Base-by-base conservation (phyloP, 768 basidiomycete species). In the Naganishia vaughanmartiniae region DNA sequence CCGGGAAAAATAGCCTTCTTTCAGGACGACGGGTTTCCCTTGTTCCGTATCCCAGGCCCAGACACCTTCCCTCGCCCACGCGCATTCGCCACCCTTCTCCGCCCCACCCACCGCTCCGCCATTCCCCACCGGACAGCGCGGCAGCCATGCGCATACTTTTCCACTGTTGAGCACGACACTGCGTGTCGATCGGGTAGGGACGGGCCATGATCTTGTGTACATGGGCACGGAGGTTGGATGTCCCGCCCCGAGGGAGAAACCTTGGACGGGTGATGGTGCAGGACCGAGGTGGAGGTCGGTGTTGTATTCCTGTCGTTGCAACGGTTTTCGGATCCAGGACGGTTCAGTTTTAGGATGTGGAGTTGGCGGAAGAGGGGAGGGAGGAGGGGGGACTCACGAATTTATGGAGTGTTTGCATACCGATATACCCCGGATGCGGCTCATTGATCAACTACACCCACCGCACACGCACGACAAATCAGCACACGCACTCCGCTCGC, bases 1-100 rank as follows among this genome's bases (percentile, higher is more conserved):
- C 67, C 86, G 86, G 15, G 83, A 79, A 75, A 99, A 99, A 78
- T 96, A 98, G 73, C 85, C 90, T 77, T 92, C 91, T 57, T 90
- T 85, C 66, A 98, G 80, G 4, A 90, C 87, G 1, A 94, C 88
- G 0, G 88, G 88, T 71, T 87, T 84, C 17, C 87, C 81, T 74
- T 87, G 89, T 33, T 82, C 82, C 6, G 79, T 81, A 75, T 92
- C 89, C 89, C 89, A 97, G 0, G 88, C 87, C 95, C 96, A 99
- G 4, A 98, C 91, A 21, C 90, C 91, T 73, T 98, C 93, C 83
- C 89, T 86, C 75, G 91, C 89, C 93, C 93, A 95, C 4, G 93
- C 74, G 76, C 93, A 96, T 10, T 48, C 39, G 6, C 70, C 84
- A 30, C 24, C 26, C 30, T 31, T 33, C 79, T 17, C 89, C 87